Percentiles rank a stretch among this genome's conserved stretches.
phyloP scores from a whole-genome alignment of 495 filamentous ascomycete species.

The Aspergillus panamensis region DNA sequence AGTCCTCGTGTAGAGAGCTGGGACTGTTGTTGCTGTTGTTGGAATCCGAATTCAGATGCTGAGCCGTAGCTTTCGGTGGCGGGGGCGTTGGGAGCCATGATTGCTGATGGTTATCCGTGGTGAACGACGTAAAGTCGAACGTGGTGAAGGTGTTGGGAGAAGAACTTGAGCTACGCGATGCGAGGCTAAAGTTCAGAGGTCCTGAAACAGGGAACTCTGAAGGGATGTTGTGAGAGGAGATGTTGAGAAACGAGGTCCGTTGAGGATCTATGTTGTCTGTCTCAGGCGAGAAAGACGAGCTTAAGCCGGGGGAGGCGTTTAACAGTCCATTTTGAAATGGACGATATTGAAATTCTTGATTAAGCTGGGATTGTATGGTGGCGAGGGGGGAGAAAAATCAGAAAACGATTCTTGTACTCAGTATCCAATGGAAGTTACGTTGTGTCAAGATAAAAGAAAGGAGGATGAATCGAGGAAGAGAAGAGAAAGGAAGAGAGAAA shows the following conservation, averaged over 20 bases:
- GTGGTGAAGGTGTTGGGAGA: constrained; percentile 38
- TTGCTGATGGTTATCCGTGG: constrained; percentile 61
- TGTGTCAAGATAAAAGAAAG: constrained; percentile 2
- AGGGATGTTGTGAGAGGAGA: constrained; percentile 37
- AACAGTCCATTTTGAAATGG: constrained; percentile 51
- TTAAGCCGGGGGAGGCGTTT: constrained; percentile 33
- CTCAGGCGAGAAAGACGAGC: constrained; percentile 43
- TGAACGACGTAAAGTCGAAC: constrained; percentile 59
- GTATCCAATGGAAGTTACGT: background rate
- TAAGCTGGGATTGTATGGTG: constrained; percentile 34
- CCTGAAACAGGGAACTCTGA: constrained; percentile 47
- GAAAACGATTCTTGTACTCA: background rate
- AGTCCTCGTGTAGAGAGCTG: constrained; percentile 38
- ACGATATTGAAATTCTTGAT: constrained; percentile 22
- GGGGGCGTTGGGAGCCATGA: constrained; percentile 60
- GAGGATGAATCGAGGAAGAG: constrained; percentile 7
- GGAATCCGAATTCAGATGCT: constrained; percentile 43
- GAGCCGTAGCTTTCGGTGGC: constrained; percentile 44
- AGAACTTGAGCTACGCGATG: constrained; percentile 54
- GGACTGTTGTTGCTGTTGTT: constrained; percentile 32
- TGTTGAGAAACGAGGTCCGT: constrained; percentile 33
- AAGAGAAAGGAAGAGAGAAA: constrained; percentile 19
- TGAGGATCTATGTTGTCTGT: constrained; percentile 50
- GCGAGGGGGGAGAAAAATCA: background rate
- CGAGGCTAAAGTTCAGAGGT: constrained; percentile 56